Evolutionary conservation across 495 filamentous ascomycete species (phyloP), one percentile per base, ranked within the genome.

Genomic region (Lichina pygmaea): DNA sequence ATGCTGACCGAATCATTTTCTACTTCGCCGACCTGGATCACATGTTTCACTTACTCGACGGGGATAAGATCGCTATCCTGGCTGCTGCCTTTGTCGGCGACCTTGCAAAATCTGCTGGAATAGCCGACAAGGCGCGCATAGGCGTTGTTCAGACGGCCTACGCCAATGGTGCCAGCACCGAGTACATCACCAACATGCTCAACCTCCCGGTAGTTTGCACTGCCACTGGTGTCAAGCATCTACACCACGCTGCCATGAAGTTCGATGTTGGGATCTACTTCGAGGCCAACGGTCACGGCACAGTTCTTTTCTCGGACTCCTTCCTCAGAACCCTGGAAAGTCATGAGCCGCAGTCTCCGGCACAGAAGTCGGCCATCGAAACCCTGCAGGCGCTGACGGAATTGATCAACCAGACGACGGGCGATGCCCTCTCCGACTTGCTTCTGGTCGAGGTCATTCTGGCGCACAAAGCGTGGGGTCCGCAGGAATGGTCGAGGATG

Each of bases 221-320:
- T 10, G 73, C 82, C 40, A 97, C 89, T 2, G 89, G 89, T 54
- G 91, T 97, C 41, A 97, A 97, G 66, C 77, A 92, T 57, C 77
- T 97, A 38, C 89, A 97, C 62, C 91, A 95, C 55, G 89, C 81
- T 12, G 89, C 89, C 32, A 70, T 78, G 45, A 77, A 77, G 17
- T 91, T 83, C 52, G 91, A 95, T 54, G 75, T 93, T 44, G 89
- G 89, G 39, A 83, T 95, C 45, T 97, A 97, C 61, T 97, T 97
- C 54, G 89, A 97, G 61, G 89, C 89, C 43, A 97, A 97, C 54
- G 89, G 89, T 43, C 89, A 97, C 58, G 89, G 89, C 45, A 97
- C 89, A 24, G 81, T 95, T 24, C 73, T 93, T 37, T 97, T 97
- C 68, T 92, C 83, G 3, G 72, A 75, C 34, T 68, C 73, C 41